phyloP scores from a whole-genome alignment of 139 green algal species.

The Tetraselmis striata region DNA sequence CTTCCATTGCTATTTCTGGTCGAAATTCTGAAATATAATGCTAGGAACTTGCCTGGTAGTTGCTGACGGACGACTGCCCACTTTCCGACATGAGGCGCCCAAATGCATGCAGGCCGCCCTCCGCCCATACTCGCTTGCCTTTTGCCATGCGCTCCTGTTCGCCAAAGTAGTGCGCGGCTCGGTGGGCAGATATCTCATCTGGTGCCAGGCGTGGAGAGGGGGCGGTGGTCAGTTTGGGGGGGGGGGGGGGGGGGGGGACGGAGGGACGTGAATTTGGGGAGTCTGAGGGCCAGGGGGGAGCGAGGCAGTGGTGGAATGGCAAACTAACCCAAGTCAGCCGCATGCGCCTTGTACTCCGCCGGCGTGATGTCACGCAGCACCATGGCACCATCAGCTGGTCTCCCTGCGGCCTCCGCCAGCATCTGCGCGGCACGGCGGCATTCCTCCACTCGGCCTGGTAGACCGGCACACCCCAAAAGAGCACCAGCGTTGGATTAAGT shows the following conservation, averaged over 20 bases:
- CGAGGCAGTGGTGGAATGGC: too few relatives aligned
- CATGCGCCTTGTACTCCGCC: neutral
- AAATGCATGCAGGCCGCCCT: constrained; percentile 17
- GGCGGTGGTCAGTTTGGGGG: neutral
- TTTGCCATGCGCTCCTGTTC: constrained; percentile 18
- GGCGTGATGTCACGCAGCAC: neutral
- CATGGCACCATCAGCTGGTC: too few relatives aligned
- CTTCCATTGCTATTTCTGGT: too few relatives aligned
- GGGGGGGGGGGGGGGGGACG: too few relatives aligned
- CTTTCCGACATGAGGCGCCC: constrained; percentile 26
- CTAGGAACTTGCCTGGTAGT: constrained; percentile 19
- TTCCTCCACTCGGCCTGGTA: constrained; percentile 14
- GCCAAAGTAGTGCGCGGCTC: constrained; percentile 26
- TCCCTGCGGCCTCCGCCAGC: neutral
- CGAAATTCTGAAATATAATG: neutral
- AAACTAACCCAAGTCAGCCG: too few relatives aligned
- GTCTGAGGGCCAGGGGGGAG: too few relatives aligned
- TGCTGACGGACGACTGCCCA: constrained; percentile 26
- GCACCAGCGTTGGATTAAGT: too few relatives aligned
- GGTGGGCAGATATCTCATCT: too few relatives aligned
- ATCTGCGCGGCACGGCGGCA: constrained; percentile 6
- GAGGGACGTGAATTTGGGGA: too few relatives aligned
- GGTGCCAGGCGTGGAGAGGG: too few relatives aligned
- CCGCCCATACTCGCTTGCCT: constrained; percentile 13
- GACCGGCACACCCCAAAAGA: too few relatives aligned